These are phyloP conservation scores for Russula sp. DNA, from an alignment of 768 basidiomycete species.

Conservation along the genomic window DNA sequence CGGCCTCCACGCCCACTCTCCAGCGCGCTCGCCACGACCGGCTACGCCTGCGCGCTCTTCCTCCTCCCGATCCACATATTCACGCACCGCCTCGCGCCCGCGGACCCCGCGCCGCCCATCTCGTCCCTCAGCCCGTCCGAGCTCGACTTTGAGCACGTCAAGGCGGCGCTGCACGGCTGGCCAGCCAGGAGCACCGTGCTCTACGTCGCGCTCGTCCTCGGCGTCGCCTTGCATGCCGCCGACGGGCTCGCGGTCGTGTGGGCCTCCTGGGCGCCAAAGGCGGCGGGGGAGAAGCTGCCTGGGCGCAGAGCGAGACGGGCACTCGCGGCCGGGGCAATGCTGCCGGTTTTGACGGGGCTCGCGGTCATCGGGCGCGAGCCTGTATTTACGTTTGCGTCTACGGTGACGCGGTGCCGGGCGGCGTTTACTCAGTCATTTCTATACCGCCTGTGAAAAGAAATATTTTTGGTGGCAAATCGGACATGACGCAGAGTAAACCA, in stretches of 20 bases:
- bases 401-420: slow-evolving; percentile 43
- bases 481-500: not conserved
- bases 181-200: slow-evolving; percentile 54
- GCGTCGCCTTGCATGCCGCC: slow-evolving; percentile 50
- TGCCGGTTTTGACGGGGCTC: slow-evolving; percentile 53
- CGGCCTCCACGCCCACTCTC: slow-evolving; percentile 32
- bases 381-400: slow-evolving; percentile 45
- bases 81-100: slow-evolving; percentile 56
- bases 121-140: slow-evolving; percentile 57
- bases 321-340: slow-evolving; percentile 32
- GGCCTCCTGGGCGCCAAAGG: slow-evolving; percentile 38
- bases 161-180: slow-evolving; percentile 56
- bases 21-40: slow-evolving; percentile 49
- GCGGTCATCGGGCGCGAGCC: slow-evolving; percentile 50
- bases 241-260: slow-evolving; percentile 53
- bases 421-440: slow-evolving; percentile 40
- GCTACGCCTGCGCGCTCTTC: slow-evolving; percentile 48
- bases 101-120: slow-evolving; percentile 41
- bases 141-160: slow-evolving; percentile 79
- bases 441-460: slow-evolving; percentile 35
- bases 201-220: slow-evolving; percentile 54
- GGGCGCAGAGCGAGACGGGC: slow-evolving; percentile 29
- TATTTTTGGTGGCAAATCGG: not conserved
- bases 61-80: slow-evolving; percentile 64
- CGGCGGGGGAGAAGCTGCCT: slow-evolving; percentile 19